Conservation (phyloP, 306 rosid genomes). For the Ormosia emarginata region DNA sequence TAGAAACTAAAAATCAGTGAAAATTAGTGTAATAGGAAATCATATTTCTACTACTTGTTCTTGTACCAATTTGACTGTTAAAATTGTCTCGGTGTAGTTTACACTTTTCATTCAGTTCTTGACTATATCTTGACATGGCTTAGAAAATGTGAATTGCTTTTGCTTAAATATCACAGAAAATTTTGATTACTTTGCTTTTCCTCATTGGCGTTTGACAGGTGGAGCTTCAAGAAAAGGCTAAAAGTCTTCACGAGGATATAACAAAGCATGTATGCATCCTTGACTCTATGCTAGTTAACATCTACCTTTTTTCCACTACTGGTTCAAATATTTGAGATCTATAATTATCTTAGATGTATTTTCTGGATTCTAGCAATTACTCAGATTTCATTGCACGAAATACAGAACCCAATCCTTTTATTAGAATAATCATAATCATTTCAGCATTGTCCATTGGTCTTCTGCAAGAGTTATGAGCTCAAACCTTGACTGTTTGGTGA, state of each 20-base stretch:
- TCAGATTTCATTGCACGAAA: background rate
- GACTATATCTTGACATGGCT: background rate
- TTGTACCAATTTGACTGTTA: background rate
- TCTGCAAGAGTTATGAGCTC: background rate
- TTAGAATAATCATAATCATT: background rate
- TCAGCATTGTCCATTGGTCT: background rate
- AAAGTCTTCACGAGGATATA: slow-evolving; percentile 52
- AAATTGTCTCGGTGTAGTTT: background rate
- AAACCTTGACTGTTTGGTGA: background rate
- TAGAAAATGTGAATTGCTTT: background rate
- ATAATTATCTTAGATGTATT: background rate
- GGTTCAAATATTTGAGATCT: background rate
- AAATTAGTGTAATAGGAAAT: background rate
- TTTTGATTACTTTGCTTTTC: background rate
- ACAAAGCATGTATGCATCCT: slow-evolving; percentile 54
- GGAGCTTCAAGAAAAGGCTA: slow-evolving; percentile 69
- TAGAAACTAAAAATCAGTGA: background rate
- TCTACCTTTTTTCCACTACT: background rate
- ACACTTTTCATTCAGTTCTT: background rate
- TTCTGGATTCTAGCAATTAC: slow-evolving; percentile 1
- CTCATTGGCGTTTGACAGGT: slow-evolving; percentile 35
- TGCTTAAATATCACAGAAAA: background rate
- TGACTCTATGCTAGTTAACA: background rate
- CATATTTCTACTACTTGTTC: background rate
- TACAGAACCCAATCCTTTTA: background rate